phyloP scores from a whole-genome alignment of 179 eudicot genomes.

The Beta corolliflora region DNA sequence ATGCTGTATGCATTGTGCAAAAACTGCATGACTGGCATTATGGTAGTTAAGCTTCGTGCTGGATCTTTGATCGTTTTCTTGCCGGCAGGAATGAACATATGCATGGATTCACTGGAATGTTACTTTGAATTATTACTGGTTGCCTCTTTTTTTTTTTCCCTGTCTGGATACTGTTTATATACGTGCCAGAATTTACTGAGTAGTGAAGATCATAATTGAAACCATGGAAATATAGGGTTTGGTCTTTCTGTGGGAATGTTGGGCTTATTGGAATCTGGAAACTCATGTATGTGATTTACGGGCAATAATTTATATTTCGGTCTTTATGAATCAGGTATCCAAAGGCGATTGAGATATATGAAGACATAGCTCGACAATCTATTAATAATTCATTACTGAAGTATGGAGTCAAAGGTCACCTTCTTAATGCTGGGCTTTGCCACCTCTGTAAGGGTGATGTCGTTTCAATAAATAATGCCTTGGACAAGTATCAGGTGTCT shows the following conservation, averaged over 20 bases:
- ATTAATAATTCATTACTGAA: slow-evolving; percentile 73
- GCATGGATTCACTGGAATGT: neutral
- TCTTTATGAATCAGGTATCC: slow-evolving; percentile 53
- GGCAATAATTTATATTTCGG: neutral
- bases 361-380: slow-evolving; percentile 75
- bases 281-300: neutral
- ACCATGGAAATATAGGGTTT: neutral
- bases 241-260: neutral
- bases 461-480: slow-evolving; percentile 78
- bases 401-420: slow-evolving; percentile 91
- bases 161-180: neutral
- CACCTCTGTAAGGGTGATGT: slow-evolving; percentile 89
- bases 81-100: neutral
- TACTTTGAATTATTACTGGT: neutral
- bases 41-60: neutral
- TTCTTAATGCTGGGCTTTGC: slow-evolving; percentile 95
- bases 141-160: neutral
- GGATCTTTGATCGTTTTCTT: neutral
- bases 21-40: neutral
- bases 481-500: slow-evolving; percentile 81
- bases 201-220: neutral
- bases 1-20: slow-evolving; percentile 11
- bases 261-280: neutral
- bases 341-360: slow-evolving; percentile 81
- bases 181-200: neutral